Evolutionary conservation across 768 basidiomycete species (phyloP).

Genomic region (Rhodotorula paludigena): DNA sequence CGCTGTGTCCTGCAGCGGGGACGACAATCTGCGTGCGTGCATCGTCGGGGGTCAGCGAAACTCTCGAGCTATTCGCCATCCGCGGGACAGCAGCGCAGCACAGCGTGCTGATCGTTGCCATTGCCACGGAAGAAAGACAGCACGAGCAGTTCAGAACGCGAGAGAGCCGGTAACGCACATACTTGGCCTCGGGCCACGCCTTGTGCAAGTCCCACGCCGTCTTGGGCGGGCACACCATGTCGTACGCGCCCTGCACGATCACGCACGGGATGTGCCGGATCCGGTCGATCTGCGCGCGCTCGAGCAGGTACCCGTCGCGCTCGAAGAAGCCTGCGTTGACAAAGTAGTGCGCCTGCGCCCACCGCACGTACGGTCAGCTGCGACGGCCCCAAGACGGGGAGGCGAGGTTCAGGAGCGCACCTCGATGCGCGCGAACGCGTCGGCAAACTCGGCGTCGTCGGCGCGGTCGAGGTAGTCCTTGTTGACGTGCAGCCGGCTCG

Average conservation of each 20-base stretch:
- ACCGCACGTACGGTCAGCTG: too few relatives aligned
- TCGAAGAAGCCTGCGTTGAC: constrained; percentile 65
- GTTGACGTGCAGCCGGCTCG: constrained; percentile 68
- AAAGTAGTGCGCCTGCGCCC: constrained; percentile 55
- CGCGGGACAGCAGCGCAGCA: too few relatives aligned
- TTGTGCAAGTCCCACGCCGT: constrained; percentile 42
- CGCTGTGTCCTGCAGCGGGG: constrained; percentile 75
- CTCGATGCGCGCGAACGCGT: constrained; percentile 75
- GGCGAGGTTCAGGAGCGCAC: constrained; percentile 44
- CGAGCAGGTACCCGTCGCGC: constrained; percentile 49
- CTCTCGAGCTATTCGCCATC: neutral
- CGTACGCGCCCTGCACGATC: constrained; percentile 78
- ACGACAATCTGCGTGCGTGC: constrained; percentile 7
- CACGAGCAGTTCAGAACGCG: neutral
- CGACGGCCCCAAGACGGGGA: neutral
- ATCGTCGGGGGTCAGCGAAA: neutral
- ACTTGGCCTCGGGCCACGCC: constrained; percentile 46
- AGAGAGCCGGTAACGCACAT: constrained; percentile 43
- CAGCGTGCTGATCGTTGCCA: too few relatives aligned
- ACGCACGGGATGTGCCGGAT: constrained; percentile 60
- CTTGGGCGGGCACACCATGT: constrained; percentile 70
- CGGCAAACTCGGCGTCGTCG: constrained; percentile 53
- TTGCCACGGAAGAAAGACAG: neutral
- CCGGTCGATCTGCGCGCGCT: constrained; percentile 49
- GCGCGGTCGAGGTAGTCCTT: constrained; percentile 64